These are phyloP conservation scores for Aschersonia sp. DNA, from an alignment of 2,329 filamentous ascomycete genomes.

Conservation along the genomic window DNA sequence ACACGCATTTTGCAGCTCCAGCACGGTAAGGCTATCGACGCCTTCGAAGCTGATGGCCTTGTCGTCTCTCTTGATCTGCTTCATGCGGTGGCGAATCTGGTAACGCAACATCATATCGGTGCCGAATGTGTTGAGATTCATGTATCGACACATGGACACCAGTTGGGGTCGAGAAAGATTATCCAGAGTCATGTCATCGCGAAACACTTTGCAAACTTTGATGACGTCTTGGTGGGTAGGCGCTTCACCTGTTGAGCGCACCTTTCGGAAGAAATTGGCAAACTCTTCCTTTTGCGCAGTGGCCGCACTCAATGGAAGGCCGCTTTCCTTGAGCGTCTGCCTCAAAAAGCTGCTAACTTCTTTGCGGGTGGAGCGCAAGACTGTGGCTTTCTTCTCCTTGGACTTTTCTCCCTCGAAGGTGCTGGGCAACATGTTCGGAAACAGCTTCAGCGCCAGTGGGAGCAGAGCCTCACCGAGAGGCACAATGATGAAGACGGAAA, in stretches of 20 bases:
- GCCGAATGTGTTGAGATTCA: constrained; percentile 94
- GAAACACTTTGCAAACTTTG: constrained; percentile 98
- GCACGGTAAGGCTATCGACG: constrained; percentile 81
- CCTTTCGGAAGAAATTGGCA: constrained; percentile 91
- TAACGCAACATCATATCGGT: constrained; percentile 97
- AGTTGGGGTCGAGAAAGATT: constrained; percentile 91
- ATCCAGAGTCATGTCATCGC: constrained; percentile 92
- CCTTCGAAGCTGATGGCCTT: constrained; percentile 88
- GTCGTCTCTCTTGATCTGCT: constrained; percentile 98
- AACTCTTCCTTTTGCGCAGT: constrained; percentile 91
- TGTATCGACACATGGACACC: constrained; percentile 95
- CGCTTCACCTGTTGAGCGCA: constrained; percentile 78
- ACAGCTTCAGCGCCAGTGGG: constrained; percentile 80
- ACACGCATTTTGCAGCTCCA: constrained; percentile 83
- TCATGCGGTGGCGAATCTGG: constrained; percentile 92
- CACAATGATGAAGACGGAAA: constrained; percentile 93
- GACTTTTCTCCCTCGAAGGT: constrained; percentile 89
- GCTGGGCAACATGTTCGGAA: constrained; percentile 94
- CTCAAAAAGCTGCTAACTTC: constrained; percentile 86
- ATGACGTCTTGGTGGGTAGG: constrained; percentile 86
- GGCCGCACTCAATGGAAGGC: constrained; percentile 68
- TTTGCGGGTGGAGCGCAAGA: constrained; percentile 72
- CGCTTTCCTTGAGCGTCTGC: constrained; percentile 82
- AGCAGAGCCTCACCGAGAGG: constrained; percentile 90
- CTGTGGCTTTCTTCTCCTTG: constrained; percentile 75